Conservation (phyloP, 257 asterid species). For the Fraxinus quadrangulata region DNA sequence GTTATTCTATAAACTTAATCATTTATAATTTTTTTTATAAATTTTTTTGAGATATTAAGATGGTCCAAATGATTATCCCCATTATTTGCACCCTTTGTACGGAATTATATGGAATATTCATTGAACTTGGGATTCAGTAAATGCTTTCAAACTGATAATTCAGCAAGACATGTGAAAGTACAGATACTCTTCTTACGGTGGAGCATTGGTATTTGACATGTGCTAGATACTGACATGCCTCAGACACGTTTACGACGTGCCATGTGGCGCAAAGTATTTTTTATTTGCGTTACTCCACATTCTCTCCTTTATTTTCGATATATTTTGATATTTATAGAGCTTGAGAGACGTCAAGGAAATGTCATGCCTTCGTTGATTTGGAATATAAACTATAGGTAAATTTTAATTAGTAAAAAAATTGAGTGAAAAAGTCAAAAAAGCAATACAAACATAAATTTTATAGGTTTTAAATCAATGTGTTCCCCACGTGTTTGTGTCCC, state of each 20-base stretch:
- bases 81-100: too few relatives aligned
- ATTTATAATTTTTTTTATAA: too few relatives aligned
- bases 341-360: neutral
- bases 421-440: neutral
- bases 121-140: neutral
- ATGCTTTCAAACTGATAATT: neutral
- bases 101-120: too few relatives aligned
- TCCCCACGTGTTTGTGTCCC: neutral
- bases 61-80: too few relatives aligned
- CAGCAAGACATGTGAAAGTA: neutral
- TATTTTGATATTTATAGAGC: neutral
- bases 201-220: neutral
- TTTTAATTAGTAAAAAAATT: neutral
- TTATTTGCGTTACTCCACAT: neutral
- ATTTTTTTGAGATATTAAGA: neutral
- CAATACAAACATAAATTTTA: neutral
- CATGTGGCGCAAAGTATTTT: neutral
- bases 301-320: too few relatives aligned
- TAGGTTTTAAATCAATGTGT: neutral
- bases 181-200: neutral
- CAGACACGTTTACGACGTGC: neutral
- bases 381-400: neutral
- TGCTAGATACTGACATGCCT: neutral
- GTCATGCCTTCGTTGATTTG: neutral
- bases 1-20: neutral